Base-by-base conservation (phyloP, 441 rosid genomes). In the Manihot esculenta region DNA sequence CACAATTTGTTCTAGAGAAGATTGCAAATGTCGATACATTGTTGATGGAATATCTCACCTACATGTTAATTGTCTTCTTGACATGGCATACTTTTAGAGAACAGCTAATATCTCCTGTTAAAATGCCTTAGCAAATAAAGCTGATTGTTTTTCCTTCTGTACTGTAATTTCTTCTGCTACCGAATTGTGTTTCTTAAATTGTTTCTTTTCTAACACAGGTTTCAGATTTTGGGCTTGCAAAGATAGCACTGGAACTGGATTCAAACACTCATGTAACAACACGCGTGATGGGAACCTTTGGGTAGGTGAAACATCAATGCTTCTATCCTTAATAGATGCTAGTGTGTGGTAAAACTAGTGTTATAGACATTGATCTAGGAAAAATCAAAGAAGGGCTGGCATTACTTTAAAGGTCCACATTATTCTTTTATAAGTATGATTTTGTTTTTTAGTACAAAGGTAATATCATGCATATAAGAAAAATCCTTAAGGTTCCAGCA, bases 201-300 rank as follows among this genome's bases (percentile, higher is more conserved):
- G 13, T 49, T 44, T 30, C 11, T 30, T 71, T 69, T 48, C 54
- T 70, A 35, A 60, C 79, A 94, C 79, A 94, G 98, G 98, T 94
- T 81, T 77, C 98, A 18, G 98, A 94, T 80, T 94, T 94, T 78
- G 98, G 98, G 63, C 93, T 94, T 42, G 98, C 98, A 3, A 94
- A 91, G 78, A 79, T 94, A 79, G 96, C 93, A 0, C 79, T 83
- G 72, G 96, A 88, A 70, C 80, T 90, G 85, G 98, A 90, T 82
- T 75, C 93, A 67, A 83, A 89, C 79, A 94, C 98, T 10, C 98
- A 94, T 33, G 85, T 94, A 63, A 78, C 96, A 11, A 94, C 98
- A 21, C 97, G 98, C 33, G 98, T 94, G 38, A 91, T 94, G 96
- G 98, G 98, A 69, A 94, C 98, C 45, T 94, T 91, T 68, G 98